A percentile compares a stretch with the other conserved stretches of the same genome.
Conservation (phyloP, 352 stramenopile species). For the Pythium sukuiense region DNA sequence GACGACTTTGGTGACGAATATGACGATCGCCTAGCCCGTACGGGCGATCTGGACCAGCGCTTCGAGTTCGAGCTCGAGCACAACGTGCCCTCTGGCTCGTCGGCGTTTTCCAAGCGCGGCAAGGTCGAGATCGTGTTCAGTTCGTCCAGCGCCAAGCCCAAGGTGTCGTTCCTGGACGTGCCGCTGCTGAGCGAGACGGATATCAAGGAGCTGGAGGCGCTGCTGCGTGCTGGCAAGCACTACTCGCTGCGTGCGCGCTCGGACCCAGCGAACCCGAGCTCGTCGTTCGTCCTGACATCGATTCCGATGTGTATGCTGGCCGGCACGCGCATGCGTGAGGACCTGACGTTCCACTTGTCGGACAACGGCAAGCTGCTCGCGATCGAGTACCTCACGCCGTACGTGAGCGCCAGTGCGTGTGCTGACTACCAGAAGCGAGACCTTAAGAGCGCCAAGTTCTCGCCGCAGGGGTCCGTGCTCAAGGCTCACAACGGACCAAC, state of each 20-base stretch:
- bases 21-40: slow-evolving; percentile 38
- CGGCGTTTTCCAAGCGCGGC: slow-evolving; percentile 47
- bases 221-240: slow-evolving; percentile 49
- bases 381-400: slow-evolving; percentile 81
- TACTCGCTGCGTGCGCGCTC: slow-evolving; percentile 75
- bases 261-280: slow-evolving; percentile 55
- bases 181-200: slow-evolving; percentile 46
- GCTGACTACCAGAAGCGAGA: slow-evolving; percentile 54
- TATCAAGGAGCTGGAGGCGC: slow-evolving; percentile 42
- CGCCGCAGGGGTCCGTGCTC: slow-evolving; percentile 52
- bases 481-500: slow-evolving; percentile 60
- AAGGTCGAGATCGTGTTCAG: slow-evolving; percentile 63
- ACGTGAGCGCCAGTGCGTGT: slow-evolving; percentile 40
- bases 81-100: slow-evolving; percentile 37
- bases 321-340: slow-evolving; percentile 70
- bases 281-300: slow-evolving; percentile 69
- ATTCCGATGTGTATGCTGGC: slow-evolving; percentile 82
- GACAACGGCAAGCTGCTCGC: slow-evolving; percentile 74
- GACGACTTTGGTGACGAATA: slow-evolving; percentile 72
- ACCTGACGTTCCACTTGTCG: slow-evolving; percentile 81
- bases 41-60: slow-evolving; percentile 41
- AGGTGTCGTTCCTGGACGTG: slow-evolving; percentile 55
- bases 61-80: slow-evolving; percentile 73
- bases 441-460: slow-evolving; percentile 63
- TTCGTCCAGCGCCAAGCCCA: slow-evolving; percentile 53